A percentile compares a stretch with the other conserved stretches of the same genome.
phyloP scores from a whole-genome alignment of 192 early-diverging fungal genomes.

The Mortierella alpina region DNA sequence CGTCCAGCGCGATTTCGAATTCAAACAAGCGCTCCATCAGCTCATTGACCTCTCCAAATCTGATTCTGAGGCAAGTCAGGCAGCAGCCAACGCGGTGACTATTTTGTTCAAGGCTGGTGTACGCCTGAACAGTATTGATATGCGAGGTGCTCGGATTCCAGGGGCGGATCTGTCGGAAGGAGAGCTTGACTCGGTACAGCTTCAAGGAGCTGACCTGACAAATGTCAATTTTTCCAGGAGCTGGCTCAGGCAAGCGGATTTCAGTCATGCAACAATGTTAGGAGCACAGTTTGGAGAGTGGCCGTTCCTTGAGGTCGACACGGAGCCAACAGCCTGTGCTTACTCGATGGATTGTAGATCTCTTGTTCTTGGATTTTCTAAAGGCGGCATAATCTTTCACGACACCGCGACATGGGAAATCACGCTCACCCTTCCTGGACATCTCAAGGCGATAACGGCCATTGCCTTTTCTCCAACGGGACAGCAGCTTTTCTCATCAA shows the following conservation, averaged over 20 bases:
- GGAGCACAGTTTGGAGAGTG: no score
- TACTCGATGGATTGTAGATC: no score
- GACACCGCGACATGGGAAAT: no score
- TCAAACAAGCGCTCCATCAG: neutral
- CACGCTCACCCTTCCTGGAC: no score
- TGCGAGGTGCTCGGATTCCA: conserved; percentile 1
- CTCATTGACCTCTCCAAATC: conserved; percentile 1
- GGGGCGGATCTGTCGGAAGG: neutral
- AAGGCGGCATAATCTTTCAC: no score
- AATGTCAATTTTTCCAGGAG: neutral
- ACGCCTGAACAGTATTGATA: neutral
- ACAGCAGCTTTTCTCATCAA: no score
- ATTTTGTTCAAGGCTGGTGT: conserved; percentile 4
- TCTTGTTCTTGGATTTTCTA: no score
- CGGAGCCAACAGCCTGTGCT: no score
- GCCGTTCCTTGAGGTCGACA: no score
- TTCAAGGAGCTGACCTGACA: conserved; percentile 3
- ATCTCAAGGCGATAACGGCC: no score
- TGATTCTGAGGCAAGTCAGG: neutral
- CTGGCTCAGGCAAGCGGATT: neutral
- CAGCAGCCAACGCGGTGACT: conserved; percentile 9
- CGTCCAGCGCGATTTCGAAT: neutral
- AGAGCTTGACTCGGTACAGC: neutral
- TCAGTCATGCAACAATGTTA: no score
- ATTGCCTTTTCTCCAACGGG: no score